These are phyloP conservation scores for Ustulina deusta DNA, from an alignment of 2,329 filamentous ascomycete genomes.

Conservation along the genomic window DNA sequence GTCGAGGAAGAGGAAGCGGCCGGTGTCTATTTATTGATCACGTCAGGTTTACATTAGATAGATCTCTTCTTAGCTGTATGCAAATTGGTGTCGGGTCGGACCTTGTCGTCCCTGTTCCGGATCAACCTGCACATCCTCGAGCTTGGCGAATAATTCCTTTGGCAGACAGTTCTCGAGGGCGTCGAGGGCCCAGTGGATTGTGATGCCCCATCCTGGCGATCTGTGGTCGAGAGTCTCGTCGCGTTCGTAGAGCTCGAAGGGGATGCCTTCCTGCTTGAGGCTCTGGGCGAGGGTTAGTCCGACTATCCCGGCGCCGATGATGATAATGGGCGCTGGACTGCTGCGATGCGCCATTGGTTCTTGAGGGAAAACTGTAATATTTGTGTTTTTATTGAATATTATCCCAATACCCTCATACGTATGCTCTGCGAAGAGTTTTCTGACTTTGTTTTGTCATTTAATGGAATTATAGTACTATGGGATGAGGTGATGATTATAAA, in stretches of 20 bases:
- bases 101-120: constrained; percentile 27
- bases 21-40: constrained; percentile 23
- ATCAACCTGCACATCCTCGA: constrained; percentile 27
- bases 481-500: not conserved
- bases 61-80: not conserved
- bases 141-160: not conserved
- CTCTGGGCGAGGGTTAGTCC: constrained; percentile 27
- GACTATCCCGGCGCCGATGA: constrained; percentile 30
- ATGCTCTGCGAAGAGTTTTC: not conserved
- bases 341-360: not conserved
- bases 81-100: not conserved
- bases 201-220: constrained; percentile 24
- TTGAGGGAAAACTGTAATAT: not conserved
- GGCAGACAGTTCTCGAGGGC: constrained; percentile 21
- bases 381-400: not conserved
- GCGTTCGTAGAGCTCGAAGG: constrained; percentile 28
- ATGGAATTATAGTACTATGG: too few species aligned
- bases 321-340: not conserved
- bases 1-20: constrained; percentile 30
- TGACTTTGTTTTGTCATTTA: too few species aligned
- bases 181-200: constrained; percentile 29
- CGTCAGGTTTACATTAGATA: not conserved
- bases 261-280: constrained; percentile 28
- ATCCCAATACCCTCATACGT: not conserved
- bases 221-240: constrained; percentile 16